A percentile compares a stretch with the other conserved stretches of the same genome.
Evolutionary conservation across 2,329 filamentous ascomycete species (phyloP).

Genomic region (Trichoderma sp.): DNA sequence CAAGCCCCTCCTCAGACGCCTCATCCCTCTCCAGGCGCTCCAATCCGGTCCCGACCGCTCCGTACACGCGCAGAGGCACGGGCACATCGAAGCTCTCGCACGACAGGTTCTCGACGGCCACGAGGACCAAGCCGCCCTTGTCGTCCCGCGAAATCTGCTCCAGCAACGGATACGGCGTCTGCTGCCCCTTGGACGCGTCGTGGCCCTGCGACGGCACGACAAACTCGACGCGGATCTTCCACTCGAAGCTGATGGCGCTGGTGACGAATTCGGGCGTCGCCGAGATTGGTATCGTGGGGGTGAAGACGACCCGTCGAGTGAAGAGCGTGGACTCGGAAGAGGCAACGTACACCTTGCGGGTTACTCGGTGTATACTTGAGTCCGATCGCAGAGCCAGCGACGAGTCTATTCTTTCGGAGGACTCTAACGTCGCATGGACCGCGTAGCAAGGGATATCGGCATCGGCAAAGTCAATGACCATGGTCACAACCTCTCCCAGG

Average conservation of each 20-base stretch:
- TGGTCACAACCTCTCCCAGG: slow-evolving; percentile 82
- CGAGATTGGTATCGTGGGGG: slow-evolving; percentile 76
- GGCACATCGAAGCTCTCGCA: slow-evolving; percentile 91
- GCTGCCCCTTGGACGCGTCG: slow-evolving; percentile 32
- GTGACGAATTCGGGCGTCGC: slow-evolving; percentile 93
- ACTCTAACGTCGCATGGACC: slow-evolving; percentile 81
- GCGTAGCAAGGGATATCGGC: slow-evolving; percentile 83
- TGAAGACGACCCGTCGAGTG: slow-evolving; percentile 76
- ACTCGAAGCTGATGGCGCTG: slow-evolving; percentile 81
- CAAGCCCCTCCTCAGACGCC: slow-evolving; percentile 51
- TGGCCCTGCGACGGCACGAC: slow-evolving; percentile 67
- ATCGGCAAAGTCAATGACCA: slow-evolving; percentile 79
- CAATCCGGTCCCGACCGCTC: slow-evolving; percentile 59
- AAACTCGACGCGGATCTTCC: slow-evolving; percentile 90
- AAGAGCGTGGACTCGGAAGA: slow-evolving; percentile 83
- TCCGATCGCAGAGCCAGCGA: slow-evolving; percentile 81
- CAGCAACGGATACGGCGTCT: slow-evolving; percentile 56
- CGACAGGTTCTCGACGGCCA: slow-evolving; percentile 74
- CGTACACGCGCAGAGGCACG: slow-evolving; percentile 81
- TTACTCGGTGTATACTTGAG: slow-evolving; percentile 83
- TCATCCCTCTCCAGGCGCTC: slow-evolving; percentile 60
- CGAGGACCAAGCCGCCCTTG: slow-evolving; percentile 70
- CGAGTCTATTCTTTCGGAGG: slow-evolving; percentile 78
- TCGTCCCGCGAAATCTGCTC: slow-evolving; percentile 81
- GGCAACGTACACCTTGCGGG: slow-evolving; percentile 76